phyloP scores from a whole-genome alignment of 1,284 basidiomycete genomes.

The Moniliophthora roreri region DNA sequence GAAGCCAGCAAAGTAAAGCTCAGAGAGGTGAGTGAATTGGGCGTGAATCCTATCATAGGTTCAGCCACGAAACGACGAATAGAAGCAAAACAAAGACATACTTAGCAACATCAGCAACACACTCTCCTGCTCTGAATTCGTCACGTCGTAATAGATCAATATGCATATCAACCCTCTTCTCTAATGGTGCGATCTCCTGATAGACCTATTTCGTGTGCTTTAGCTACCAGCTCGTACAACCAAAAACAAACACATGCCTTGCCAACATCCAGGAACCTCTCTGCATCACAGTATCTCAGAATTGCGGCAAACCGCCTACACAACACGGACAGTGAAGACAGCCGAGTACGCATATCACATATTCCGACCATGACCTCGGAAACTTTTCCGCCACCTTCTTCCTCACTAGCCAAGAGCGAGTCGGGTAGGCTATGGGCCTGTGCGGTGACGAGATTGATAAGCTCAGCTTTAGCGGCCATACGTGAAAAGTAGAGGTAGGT shows the following conservation, averaged over 20 bases:
- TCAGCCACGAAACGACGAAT: background rate
- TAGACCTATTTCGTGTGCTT: too few species aligned
- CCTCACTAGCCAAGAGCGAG: slow-evolving; percentile 59
- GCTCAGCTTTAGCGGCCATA: slow-evolving; percentile 79
- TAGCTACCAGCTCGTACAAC: too few species aligned
- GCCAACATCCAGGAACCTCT: slow-evolving; percentile 83
- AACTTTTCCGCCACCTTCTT: slow-evolving; percentile 59
- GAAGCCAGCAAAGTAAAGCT: slow-evolving; percentile 79
- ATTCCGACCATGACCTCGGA: slow-evolving; percentile 84
- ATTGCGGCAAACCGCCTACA: slow-evolving; percentile 88
- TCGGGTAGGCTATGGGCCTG: slow-evolving; percentile 83
- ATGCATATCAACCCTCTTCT: slow-evolving; percentile 91
- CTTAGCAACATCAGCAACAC: slow-evolving; percentile 87
- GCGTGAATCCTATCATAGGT: slow-evolving; percentile 76
- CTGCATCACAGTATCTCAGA: slow-evolving; percentile 75
- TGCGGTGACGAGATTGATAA: slow-evolving; percentile 80
- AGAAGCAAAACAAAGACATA: slow-evolving; percentile 34
- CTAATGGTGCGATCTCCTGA: slow-evolving; percentile 83
- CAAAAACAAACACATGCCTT: too few species aligned
- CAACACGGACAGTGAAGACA: slow-evolving; percentile 76
- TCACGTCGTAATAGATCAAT: slow-evolving; percentile 82
- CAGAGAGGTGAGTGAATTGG: slow-evolving; percentile 88
- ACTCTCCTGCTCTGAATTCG: slow-evolving; percentile 91
- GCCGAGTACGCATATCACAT: slow-evolving; percentile 86
- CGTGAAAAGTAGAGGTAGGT: slow-evolving; percentile 92